phyloP scores from a whole-genome alignment of 306 rosid genomes.

The Cicer cuneatum region DNA sequence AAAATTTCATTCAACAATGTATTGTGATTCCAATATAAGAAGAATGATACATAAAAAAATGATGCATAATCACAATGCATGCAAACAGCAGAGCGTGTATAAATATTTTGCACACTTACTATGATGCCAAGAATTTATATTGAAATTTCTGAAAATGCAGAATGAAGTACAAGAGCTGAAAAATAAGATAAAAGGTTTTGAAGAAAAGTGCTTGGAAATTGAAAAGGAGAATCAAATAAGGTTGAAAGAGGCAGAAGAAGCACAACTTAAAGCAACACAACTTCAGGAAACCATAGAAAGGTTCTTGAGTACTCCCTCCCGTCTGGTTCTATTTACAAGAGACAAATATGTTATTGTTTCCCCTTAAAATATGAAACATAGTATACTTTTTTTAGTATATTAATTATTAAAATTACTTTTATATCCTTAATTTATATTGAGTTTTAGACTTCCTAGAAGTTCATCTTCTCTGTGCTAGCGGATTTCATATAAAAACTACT shows the following conservation, averaged over 20 bases:
- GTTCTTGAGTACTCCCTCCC: slow-evolving; percentile 8
- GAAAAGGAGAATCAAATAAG: slow-evolving; percentile 62
- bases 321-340: too few species aligned
- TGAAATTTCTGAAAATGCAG: slow-evolving; percentile 51
- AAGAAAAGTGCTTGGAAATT: slow-evolving; percentile 54
- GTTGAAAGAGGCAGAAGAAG: slow-evolving; percentile 78
- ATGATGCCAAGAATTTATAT: slow-evolving; percentile 16
- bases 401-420: too few species aligned
- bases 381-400: too few species aligned
- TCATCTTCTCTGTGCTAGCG: too few species aligned
- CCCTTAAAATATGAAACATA: too few species aligned
- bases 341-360: too few species aligned
- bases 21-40: not conserved
- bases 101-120: slow-evolving; percentile 3
- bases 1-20: not conserved
- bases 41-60: not conserved
- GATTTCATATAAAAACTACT: too few species aligned
- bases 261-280: slow-evolving; percentile 63
- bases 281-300: slow-evolving; percentile 84
- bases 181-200: slow-evolving; percentile 67
- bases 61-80: slow-evolving; percentile 20
- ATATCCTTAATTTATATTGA: too few species aligned
- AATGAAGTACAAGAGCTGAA: slow-evolving; percentile 64
- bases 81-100: slow-evolving; percentile 5
- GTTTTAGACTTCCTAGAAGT: too few species aligned